Conservation (phyloP, 164 flowering plant genomes). For the Protea cynaroides region DNA sequence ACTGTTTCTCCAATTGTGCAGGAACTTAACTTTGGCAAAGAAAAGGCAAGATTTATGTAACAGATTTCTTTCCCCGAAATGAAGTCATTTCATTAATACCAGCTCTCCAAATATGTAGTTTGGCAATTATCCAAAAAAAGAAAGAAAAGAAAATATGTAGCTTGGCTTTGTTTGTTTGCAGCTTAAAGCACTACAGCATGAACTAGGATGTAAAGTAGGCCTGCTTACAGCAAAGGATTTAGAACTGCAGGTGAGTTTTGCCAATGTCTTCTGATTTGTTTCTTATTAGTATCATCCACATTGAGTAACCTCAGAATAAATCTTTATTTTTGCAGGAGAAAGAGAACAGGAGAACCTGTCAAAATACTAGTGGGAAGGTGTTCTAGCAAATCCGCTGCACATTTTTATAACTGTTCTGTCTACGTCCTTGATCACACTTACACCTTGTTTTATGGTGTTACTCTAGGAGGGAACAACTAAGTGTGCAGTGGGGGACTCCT, state of each 20-base stretch:
- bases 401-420: background rate
- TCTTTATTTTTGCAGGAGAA: slow-evolving; percentile 22
- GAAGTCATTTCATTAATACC: background rate
- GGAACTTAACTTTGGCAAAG: slow-evolving; percentile 69
- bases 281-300: background rate
- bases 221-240: slow-evolving; percentile 43
- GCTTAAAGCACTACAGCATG: slow-evolving; percentile 66
- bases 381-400: background rate
- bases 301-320: background rate
- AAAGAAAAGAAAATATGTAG: too few species aligned
- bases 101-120: background rate
- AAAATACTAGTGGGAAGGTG: slow-evolving; percentile 14
- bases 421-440: background rate
- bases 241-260: slow-evolving; percentile 38
- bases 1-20: slow-evolving; percentile 21
- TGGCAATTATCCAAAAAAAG: background rate
- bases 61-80: background rate
- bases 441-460: slow-evolving; percentile 5
- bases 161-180: slow-evolving; percentile 19
- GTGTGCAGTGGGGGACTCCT: slow-evolving; percentile 12
- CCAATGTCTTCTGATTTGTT: too few species aligned
- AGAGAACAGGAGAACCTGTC: slow-evolving; percentile 10
- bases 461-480: slow-evolving; percentile 18
- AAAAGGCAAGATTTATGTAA: slow-evolving; percentile 36
- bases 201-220: slow-evolving; percentile 53